Base-by-base conservation (phyloP, 225 moss, liverwort and hornwort genomes). In the Polytrichum formosum region DNA sequence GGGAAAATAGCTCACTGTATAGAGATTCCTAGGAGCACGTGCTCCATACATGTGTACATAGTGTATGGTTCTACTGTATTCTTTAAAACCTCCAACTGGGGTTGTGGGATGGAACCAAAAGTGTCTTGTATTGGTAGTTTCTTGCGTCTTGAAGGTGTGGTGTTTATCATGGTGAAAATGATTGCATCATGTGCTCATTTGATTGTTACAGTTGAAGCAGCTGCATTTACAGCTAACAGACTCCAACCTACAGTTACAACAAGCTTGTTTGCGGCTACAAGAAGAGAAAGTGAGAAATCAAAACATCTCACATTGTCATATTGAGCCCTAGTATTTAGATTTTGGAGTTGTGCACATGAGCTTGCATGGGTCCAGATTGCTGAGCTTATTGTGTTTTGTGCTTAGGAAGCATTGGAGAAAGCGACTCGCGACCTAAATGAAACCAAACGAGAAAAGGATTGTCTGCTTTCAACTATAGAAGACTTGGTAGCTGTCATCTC, bases 191-290 rank as follows among this genome's bases (percentile, higher is more conserved):
- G 30, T 25, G 8, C 5, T 26, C 55, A 19, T 18, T 59, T 63
- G 6, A 19, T 18, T 63, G 60, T 75, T 73, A 56, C 79, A 95
- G 95, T 67, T 96, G 79, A 96, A 93, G 87, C 75, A 88, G 18
- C 29, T 91, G 1, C 91, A 92, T 10, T 78, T 96, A 69, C 86
- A 93, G 4, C n/a, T 96, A 18, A 74, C 88, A 61, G 79, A 84
- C 33, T 74, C 91, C 55, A 90, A 96, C 30, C 20, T 80, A 6
- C 85, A 90, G 1, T 55, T 96, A 28, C 87, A 91, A 58, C 88
- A 96, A 78, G 90, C 82, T 4, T 91, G 76, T 71, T 28, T 83
- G 66, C 75, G 67, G 68, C 65, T 93, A 20, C 87, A 90, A 64
- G 80, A 85, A 67, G 93, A 96, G 1, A 93, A 93, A 78, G 95